Base-by-base conservation (phyloP, 2,329 filamentous ascomycete genomes). In the Fusarium sp. region DNA sequence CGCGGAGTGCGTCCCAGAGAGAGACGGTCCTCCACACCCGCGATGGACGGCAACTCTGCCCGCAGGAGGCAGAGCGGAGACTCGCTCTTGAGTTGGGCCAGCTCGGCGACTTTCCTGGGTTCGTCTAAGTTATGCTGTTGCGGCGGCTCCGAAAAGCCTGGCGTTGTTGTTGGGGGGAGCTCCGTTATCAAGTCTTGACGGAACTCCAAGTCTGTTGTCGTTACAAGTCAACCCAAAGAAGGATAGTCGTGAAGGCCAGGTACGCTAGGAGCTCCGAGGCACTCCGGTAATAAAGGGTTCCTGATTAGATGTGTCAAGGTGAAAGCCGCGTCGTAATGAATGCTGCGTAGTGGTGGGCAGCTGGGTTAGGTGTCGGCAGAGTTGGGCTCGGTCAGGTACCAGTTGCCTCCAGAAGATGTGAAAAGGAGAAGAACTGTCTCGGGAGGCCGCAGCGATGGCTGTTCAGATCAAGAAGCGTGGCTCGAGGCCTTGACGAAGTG, bases 81-180 rank as follows among this genome's bases (percentile, higher is more conserved):
- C 78, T 82, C 81, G 77, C 80, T 83, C 80, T 82, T 81, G 80
- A 83, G 78, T 84, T 84, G 82, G 81, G 82, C 82, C 82, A 84
- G 80, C 72, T 81, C 79, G 77, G 79, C 82, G 79, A 78, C 78
- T 79, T 72, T 58, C 65, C 57, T 56, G 59, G 60, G 58, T 66
- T 36, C 40, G 46, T 66, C 62, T 71, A 71, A 58, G 56, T 51
- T 55, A 36, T 72, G 61, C 66, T 69, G 20, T 65, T 66, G 67
- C 66, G 63, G 66, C 36, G 67, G 75, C 73, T 60, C 68, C 60
- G 31, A 64, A 40, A 78, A 77, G 74, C 72, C 70, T 44, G 24
- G 62, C 44, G 63, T 73, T 71, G 76, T 49, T 49, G 63, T 53
- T 49, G 24, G 24, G 44, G 62, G 66, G 49, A 72, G 65, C 60